Base-by-base conservation (phyloP, 768 basidiomycete genomes). In the Mycena kentingensis region DNA sequence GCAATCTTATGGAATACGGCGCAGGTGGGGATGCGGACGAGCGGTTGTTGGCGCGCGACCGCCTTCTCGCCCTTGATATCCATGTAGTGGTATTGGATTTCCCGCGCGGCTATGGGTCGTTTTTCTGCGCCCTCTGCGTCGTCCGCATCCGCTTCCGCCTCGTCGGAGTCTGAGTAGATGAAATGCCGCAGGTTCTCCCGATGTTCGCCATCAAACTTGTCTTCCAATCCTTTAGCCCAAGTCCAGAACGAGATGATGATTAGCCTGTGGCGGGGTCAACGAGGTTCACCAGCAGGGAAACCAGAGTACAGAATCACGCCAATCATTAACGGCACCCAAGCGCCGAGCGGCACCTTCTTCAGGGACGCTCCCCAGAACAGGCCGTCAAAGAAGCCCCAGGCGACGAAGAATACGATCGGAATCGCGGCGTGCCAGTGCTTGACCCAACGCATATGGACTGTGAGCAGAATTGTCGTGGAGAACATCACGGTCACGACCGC, bases 401-500 rank as follows among this genome's bases (percentile, higher is more conserved):
- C 60, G 11, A 80, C 0, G 57, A 84, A 78, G 61, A 77, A 86
- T 1, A 57, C 65, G 4, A 82, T 7, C 0, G 73, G 71, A 13
- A 83, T 41, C 4, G 77, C 31, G 44, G 74, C 56, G 4, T 79
- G 77, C 49, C 73, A 68, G 19, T 71, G 63, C 57, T 87, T 87
- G 52, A 84, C 76, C 48, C 74, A 82, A 22, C 65, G 70, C 59
- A 85, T 85, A 38, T 85, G 83, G 15, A 85, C 63, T 0, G 80
- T 67, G 19, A 88, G 67, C 44, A 87, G 66, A 5, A 78, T 65
- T 4, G 77, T 79, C 1, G 85, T 87, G 4, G 81, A 74, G 57
- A 87, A 73, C 80, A 88, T 81, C 31, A 85, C 83, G 0, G 82
- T 82, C 0, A 84, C 74, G 11, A 87, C 84, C 0, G 84, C 80